Evolutionary conservation across 371 early-diverging fungal genomes (phyloP).

Genomic region (Zychaea mexicana): DNA sequence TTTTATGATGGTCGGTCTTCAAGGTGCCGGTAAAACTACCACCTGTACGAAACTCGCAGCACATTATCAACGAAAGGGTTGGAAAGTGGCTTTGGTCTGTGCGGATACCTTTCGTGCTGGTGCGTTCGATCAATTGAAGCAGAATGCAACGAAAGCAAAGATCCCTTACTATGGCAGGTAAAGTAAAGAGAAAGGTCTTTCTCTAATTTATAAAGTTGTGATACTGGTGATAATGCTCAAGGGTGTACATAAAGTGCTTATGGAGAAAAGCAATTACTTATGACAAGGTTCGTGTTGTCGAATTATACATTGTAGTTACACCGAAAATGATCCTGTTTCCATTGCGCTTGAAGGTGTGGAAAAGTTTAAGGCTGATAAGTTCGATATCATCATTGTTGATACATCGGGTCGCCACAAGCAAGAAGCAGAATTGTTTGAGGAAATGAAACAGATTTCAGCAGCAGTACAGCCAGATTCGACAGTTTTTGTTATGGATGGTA

Average conservation of each 20-base stretch:
- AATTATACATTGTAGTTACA: too few species aligned
- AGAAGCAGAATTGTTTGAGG: conserved; percentile 96
- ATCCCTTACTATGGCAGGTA: conserved; percentile 96
- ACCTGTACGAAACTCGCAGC: conserved; percentile 98
- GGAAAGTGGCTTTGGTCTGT: conserved; percentile 97
- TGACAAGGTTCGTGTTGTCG: too few species aligned
- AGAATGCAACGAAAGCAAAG: conserved; percentile 98
- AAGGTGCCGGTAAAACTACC: conserved; percentile 99
- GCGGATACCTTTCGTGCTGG: conserved; percentile 99
- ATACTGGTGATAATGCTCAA: too few species aligned
- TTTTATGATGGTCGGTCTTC: conserved; percentile 99
- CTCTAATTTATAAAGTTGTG: too few species aligned
- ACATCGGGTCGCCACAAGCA: conserved; percentile 99
- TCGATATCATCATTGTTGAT: conserved; percentile 99
- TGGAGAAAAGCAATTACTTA: too few species aligned
- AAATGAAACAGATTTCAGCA: conserved; percentile 96
- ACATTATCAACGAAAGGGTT: conserved; percentile 97
- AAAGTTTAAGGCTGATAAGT: conserved; percentile 95
- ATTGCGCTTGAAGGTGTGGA: conserved; percentile 96
- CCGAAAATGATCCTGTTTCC: conserved; percentile 95
- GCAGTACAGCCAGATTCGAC: conserved; percentile 92
- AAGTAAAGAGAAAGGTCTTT: neutral
- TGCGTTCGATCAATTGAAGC: conserved; percentile 99
- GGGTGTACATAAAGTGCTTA: too few species aligned
- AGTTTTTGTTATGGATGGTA: conserved; percentile 99